Base-by-base conservation (phyloP, 306 rosid species). In the Gastrolobium villosum region DNA sequence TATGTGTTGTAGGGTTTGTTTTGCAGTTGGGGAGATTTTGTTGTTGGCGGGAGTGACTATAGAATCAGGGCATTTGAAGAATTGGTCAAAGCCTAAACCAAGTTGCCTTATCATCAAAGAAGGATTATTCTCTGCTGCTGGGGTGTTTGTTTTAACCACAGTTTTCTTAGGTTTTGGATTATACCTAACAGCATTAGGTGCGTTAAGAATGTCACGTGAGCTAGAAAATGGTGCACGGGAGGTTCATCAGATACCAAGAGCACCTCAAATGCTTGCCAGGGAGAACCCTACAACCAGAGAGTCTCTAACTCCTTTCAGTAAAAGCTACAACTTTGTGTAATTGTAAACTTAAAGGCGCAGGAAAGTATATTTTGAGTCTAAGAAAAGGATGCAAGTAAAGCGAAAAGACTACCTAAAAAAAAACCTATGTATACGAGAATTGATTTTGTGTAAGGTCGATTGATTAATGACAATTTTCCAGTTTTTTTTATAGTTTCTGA, bases 111-210 rank as follows among this genome's bases (percentile, higher is more conserved):
- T 67, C 3, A 67, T 86, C 43, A 44, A 79, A 78, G 76, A 84
- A 83, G 97, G 97, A 0, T 43, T 92, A 31, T 90, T 90, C 75
- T 81, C 90, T 0, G 88, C 88, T 0, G 97, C 97, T 1, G 97
- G 92, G 32, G 90, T 88, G 39, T 86, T 90, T 65, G 80, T 86
- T 32, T 75, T 92, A 70, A 66, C 85, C 5, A 83, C 93, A 0
- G 91, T 92, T 5, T 86, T 87, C 46, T 83, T 88, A 2, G 92
- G 86, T 6, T 85, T 89, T 43, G 95, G 84, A 7, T 66, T 87
- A 45, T 88, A 84, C 87, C 67, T 88, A 83, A 87, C 93, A 2
- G 86, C 90, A 44, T 46, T 81, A 11, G 86, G 84, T 13, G 92
- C 86, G 3, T 84, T 81, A 44, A 86, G 81, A 81, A 28, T 86